phyloP scores from a whole-genome alignment of 345 rosid species.

The Tarenaya hassleriana region DNA sequence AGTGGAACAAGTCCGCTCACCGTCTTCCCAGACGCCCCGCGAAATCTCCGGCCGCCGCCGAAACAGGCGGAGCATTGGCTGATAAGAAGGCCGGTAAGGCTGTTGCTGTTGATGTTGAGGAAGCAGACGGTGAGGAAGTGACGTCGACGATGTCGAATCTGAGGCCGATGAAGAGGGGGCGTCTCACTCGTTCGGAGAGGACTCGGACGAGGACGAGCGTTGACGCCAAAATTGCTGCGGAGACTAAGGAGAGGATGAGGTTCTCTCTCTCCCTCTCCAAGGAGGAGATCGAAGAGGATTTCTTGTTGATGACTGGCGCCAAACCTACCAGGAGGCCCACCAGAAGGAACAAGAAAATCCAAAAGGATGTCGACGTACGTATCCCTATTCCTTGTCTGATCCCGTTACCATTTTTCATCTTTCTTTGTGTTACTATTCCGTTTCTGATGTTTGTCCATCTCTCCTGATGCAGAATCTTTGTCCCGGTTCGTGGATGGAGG shows the following conservation, averaged over 20 bases:
- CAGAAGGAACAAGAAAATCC: constrained; percentile 38
- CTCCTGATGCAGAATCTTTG: background rate
- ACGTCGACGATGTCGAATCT: too few relatives aligned
- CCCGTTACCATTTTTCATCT: background rate
- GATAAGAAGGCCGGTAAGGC: too few relatives aligned
- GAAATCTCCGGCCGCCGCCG: too few relatives aligned
- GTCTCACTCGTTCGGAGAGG: too few relatives aligned
- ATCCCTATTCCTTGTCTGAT: background rate
- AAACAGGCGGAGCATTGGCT: too few relatives aligned
- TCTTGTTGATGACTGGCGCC: constrained; percentile 29
- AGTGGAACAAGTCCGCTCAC: too few relatives aligned
- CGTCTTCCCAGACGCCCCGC: too few relatives aligned
- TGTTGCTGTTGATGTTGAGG: too few relatives aligned
- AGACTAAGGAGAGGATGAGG: constrained; percentile 2
- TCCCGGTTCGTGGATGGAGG: background rate
- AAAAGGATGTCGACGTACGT: constrained; percentile 46
- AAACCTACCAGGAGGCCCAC: constrained; percentile 43
- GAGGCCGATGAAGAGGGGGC: too few relatives aligned
- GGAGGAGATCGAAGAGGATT: constrained; percentile 48
- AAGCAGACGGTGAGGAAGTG: too few relatives aligned
- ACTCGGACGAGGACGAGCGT: too few relatives aligned
- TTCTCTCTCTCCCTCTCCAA: constrained; percentile 32
- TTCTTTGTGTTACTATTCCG: background rate
- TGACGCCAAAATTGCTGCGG: too few relatives aligned
- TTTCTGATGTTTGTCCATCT: background rate